Evolutionary conservation across 2,329 filamentous ascomycete species (phyloP).

Genomic region (Cercospora berteroae): DNA sequence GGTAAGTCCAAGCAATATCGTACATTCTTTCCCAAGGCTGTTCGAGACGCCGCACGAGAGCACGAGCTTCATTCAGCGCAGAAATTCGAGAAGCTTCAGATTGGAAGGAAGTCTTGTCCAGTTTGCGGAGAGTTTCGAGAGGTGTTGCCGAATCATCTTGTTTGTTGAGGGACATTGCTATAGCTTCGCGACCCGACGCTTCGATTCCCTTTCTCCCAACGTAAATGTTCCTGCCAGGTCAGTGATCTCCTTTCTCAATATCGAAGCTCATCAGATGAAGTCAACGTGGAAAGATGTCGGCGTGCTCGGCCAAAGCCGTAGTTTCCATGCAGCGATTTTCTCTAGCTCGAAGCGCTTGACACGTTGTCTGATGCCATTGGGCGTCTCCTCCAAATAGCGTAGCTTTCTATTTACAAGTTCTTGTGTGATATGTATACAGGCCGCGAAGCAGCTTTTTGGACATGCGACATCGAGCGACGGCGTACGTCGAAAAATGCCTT

Average conservation of each 20-base stretch:
- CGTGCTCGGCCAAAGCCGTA: background rate
- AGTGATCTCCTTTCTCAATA: background rate
- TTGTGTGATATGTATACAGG: background rate
- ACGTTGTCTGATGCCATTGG: constrained; percentile 1
- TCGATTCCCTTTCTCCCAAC: background rate
- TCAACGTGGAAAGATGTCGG: background rate
- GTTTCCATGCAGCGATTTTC: background rate
- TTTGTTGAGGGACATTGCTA: background rate
- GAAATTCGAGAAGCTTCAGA: constrained; percentile 9
- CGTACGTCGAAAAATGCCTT: background rate
- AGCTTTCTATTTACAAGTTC: background rate
- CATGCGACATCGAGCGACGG: background rate
- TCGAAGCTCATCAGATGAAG: background rate
- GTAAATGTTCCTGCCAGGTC: background rate
- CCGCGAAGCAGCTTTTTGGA: background rate
- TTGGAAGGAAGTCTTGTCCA: constrained; percentile 14
- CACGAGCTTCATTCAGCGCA: constrained; percentile 13
- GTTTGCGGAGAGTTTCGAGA: background rate
- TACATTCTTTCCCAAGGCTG: constrained; percentile 21
- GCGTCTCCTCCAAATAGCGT: background rate
- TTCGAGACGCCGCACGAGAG: constrained; percentile 19
- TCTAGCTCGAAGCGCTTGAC: background rate
- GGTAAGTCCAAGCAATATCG: constrained; percentile 15
- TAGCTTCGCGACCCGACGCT: background rate
- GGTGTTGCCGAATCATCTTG: background rate